phyloP scores from a whole-genome alignment of 495 filamentous ascomycete species.

The Wilcoxina mikolae region DNA sequence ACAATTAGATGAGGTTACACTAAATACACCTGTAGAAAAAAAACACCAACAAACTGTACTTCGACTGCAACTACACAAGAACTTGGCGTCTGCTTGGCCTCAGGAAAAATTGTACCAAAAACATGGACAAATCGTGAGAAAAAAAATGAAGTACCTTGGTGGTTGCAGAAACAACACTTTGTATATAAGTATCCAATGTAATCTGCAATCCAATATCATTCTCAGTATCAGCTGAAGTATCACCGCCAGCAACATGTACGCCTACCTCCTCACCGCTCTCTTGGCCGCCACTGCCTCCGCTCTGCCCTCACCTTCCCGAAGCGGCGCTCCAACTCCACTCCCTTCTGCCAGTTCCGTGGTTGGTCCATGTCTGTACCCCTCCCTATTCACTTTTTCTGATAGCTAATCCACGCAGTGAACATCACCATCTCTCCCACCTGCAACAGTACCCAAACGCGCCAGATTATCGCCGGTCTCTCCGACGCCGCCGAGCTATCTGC shows the following conservation, averaged over 20 bases:
- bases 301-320: neutral
- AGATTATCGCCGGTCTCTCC: slow-evolving; percentile 35
- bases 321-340: neutral
- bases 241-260: neutral
- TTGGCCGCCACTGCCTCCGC: neutral
- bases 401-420: neutral
- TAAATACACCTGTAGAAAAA: too few relatives aligned
- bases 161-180: too few relatives aligned
- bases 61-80: too few relatives aligned
- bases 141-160: too few relatives aligned
- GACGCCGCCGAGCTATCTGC: slow-evolving; percentile 31
- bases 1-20: too few relatives aligned
- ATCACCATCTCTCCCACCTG: slow-evolving; percentile 40
- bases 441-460: slow-evolving; percentile 38
- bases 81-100: too few relatives aligned
- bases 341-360: neutral
- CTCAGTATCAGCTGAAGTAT: too few relatives aligned
- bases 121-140: too few relatives aligned
- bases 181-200: too few relatives aligned
- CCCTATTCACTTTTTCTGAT: neutral
- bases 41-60: too few relatives aligned
- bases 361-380: neutral
- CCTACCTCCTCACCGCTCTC: neutral
- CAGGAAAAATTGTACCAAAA: too few relatives aligned
- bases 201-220: too few relatives aligned